Base-by-base conservation (phyloP, 2,329 filamentous ascomycete genomes). In the Didymella lethalis region DNA sequence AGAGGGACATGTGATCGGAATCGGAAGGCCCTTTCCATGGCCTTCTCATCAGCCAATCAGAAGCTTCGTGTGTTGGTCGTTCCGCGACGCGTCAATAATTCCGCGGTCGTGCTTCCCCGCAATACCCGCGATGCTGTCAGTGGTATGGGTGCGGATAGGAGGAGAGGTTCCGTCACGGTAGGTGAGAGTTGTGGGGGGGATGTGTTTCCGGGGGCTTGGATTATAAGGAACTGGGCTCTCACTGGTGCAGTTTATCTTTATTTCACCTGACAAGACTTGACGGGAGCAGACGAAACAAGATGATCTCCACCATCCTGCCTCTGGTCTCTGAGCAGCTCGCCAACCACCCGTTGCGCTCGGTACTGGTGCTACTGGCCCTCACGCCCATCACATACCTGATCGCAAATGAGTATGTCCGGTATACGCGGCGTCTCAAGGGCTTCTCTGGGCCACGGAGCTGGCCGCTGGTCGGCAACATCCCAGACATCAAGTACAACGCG, bases 391-490 rank as follows among this genome's bases (percentile, higher is more conserved):
- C 63, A 4, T 80, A 80, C 54, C 26, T 80, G 36, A 3, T 78
- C 20, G 45, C 64, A 47, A 80, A 78, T 38, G 79, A 81, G 57
- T 67, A 74, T 41, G 55, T 74, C 20, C 72, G 78, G 31, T 66
- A 69, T 16, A 69, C 71, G 14, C 69, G 72, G 1, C 71, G 78
- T 3, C 56, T 80, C 2, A 76, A 78, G 7, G 73, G 70, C 6
- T 79, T 81, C 63, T 40, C 64, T 0, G 78, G 78, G 4, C 78
- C 78, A 0, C 64, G 65, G 28, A 78, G 78, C 44, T 74, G 75
- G 64, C 77, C 76, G 0, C 54, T 80, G 14, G 74, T 81, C 8
- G 79, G 79, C 14, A 80, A 80, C 57, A 78, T 80, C 28, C 74
- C 76, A 6, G 71, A 78, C 38, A 80, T 81, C 57, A 78, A 75